These are phyloP conservation scores for Mucor sp. DNA, from an alignment of 371 early-diverging fungal species.

Conservation along the genomic window DNA sequence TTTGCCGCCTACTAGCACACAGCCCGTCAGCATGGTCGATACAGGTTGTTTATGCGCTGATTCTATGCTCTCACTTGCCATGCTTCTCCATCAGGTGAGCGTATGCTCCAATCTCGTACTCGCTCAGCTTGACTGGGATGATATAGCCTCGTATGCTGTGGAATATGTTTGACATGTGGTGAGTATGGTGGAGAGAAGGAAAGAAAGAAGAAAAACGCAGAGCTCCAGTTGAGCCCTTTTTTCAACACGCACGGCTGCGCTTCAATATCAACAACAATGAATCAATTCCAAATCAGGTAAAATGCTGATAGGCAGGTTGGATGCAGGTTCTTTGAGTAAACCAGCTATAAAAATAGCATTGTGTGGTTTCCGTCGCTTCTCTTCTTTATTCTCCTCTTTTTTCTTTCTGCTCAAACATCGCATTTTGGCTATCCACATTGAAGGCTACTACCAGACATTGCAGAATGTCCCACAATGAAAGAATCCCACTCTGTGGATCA, in stretches of 20 bases:
- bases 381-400: no score
- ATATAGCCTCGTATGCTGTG: constrained; percentile 19
- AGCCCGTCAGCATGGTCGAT: background rate
- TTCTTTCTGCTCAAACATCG: no score
- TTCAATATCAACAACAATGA: no score
- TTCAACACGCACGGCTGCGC: background rate
- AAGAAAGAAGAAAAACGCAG: background rate
- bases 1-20: constrained; percentile 31
- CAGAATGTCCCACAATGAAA: no score
- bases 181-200: background rate
- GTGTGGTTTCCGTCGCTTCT: no score
- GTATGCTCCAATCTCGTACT: constrained; percentile 9
- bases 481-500: no score
- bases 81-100: constrained; percentile 15
- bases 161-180: constrained; percentile 4
- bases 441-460: no score
- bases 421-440: no score
- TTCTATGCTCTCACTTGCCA: constrained; percentile 9
- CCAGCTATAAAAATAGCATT: no score
- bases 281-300: no score
- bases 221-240: background rate
- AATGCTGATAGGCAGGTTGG: background rate
- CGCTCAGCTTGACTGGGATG: constrained; percentile 26
- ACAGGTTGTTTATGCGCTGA: background rate
- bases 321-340: background rate